Evolutionary conservation across 2,329 filamentous ascomycete species (phyloP).

Genomic region (Penicillium sp.): DNA sequence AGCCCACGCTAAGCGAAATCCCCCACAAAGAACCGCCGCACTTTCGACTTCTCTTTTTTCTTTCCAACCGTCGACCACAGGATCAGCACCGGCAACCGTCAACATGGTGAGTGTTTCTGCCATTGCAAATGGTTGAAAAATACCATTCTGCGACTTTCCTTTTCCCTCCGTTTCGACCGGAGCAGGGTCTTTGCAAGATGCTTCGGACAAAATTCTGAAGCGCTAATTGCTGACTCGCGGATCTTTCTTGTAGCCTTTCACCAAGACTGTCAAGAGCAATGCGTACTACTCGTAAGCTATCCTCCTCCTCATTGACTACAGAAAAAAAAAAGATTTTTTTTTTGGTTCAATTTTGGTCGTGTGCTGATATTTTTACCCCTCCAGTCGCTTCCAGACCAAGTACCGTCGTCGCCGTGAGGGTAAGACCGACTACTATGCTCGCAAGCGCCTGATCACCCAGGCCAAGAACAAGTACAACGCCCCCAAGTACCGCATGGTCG

Average conservation of each 20-base stretch:
- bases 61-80: slow-evolving; percentile 37
- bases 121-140: slow-evolving; percentile 27
- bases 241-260: slow-evolving; percentile 68
- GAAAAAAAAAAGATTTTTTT: neutral
- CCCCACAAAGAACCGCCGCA: slow-evolving; percentile 42
- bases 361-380: slow-evolving; percentile 18
- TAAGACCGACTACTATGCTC: slow-evolving; percentile 99
- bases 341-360: neutral
- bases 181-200: slow-evolving; percentile 90
- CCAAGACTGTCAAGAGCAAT: slow-evolving; percentile 96
- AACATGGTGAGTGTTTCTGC: slow-evolving; percentile 46
- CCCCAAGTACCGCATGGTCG: slow-evolving; percentile 98
- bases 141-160: slow-evolving; percentile 14
- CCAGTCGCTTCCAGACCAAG: slow-evolving; percentile 98
- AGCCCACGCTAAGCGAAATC: slow-evolving; percentile 43
- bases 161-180: slow-evolving; percentile 19
- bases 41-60: slow-evolving; percentile 31
- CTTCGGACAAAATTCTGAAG: slow-evolving; percentile 91
- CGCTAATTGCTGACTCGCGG: slow-evolving; percentile 99
- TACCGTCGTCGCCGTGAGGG: slow-evolving; percentile 95
- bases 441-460: slow-evolving; percentile 99
- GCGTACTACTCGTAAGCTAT: slow-evolving; percentile 92
- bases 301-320: neutral
- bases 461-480: slow-evolving; percentile 99
- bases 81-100: slow-evolving; percentile 39